Conservation (phyloP, 345 rosid species). For the Physaria fendleri region DNA sequence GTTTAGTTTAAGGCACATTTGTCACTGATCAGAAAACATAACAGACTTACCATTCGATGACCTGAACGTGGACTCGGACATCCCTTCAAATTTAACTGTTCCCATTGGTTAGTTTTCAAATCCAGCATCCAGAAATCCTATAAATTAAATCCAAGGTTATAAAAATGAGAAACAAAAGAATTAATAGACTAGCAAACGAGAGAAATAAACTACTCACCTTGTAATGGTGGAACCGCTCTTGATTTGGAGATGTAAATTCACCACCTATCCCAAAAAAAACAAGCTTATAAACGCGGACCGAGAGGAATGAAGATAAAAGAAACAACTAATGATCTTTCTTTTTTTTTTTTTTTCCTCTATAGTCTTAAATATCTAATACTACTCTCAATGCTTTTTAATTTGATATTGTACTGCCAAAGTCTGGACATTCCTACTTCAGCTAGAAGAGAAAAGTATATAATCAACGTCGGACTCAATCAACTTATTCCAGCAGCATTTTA, state of each 20-base stretch:
- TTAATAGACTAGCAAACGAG: neutral
- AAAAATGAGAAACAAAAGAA: neutral
- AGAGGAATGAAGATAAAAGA: neutral
- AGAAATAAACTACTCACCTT: conserved; percentile 44
- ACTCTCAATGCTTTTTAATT: neutral
- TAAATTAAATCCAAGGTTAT: neutral
- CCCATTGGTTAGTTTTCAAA: conserved; percentile 93
- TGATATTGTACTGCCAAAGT: neutral
- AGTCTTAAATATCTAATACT: no score
- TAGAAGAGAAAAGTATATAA: neutral
- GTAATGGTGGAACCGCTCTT: conserved; percentile 95
- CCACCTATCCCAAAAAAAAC: conserved; percentile 50
- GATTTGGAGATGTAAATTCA: conserved; percentile 94
- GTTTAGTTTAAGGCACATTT: neutral
- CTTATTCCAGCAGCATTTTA: neutral
- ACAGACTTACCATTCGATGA: conserved; percentile 79
- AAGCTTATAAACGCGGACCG: neutral
- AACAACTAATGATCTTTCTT: neutral
- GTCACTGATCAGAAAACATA: neutral
- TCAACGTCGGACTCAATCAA: neutral
- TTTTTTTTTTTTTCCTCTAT: no score
- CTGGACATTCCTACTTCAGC: neutral
- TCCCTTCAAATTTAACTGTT: conserved; percentile 81
- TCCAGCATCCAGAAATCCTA: conserved; percentile 97
- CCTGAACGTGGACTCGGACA: conserved; percentile 93